phyloP scores from a whole-genome alignment of 129 eudicot species.

The Helianthus annuus region HanXRQr2.0-SUNRISE NC_035448.2:7308621-7309120 shows the following conservation, averaged over 20 bases:
- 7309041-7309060: too few species aligned
- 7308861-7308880: constrained; percentile 12
- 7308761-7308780: constrained; percentile 25
- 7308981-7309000: constrained; percentile 1
- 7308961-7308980: background rate
- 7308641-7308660: constrained; percentile 31
- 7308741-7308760: constrained; percentile 23
- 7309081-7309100: background rate
- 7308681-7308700: constrained; percentile 14
- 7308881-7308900: background rate
- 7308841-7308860: constrained; percentile 3
- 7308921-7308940: background rate
- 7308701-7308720: constrained; percentile 33
- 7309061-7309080: background rate
- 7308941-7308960: too few species aligned
- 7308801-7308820: constrained; percentile 9
- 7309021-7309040: too few species aligned
- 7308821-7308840: constrained; percentile 7
- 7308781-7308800: constrained; percentile 15
- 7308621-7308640: constrained; percentile 32
- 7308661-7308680: constrained; percentile 19
- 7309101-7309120: too few species aligned
- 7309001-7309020: background rate
- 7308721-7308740: constrained; percentile 21
- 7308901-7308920: too few species aligned